Evolutionary conservation across 164 flowering plant genomes (phyloP).

Genomic region (Stephania cephalantha): DNA sequence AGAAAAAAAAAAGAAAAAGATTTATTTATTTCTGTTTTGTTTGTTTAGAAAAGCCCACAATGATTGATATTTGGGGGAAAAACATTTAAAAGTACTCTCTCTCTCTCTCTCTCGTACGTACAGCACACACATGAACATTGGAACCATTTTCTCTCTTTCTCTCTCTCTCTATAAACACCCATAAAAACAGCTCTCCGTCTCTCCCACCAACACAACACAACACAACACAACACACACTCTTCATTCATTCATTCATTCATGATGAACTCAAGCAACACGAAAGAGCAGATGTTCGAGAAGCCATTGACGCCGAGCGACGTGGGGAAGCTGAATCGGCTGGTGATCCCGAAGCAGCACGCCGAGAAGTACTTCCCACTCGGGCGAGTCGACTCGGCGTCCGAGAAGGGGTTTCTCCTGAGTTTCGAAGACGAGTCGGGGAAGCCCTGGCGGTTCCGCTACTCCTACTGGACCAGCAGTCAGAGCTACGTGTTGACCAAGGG

Average conservation of each 20-base stretch:
- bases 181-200: neutral
- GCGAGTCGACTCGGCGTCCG: constrained; percentile 30
- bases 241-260: neutral
- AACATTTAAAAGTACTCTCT: neutral
- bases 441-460: constrained; percentile 77
- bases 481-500: constrained; percentile 93
- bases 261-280: constrained; percentile 1
- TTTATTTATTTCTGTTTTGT: too few relatives aligned
- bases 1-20: neutral
- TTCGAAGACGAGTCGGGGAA: constrained; percentile 81
- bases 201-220: neutral
- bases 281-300: constrained; percentile 76
- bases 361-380: constrained; percentile 77
- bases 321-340: constrained; percentile 89
- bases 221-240: too few relatives aligned
- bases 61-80: neutral
- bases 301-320: constrained; percentile 95
- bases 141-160: neutral
- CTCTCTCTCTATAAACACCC: neutral
- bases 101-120: neutral
- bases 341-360: constrained; percentile 93
- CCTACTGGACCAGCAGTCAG: constrained; percentile 94
- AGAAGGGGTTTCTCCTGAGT: constrained; percentile 57
- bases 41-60: neutral
- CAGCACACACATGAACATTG: neutral